Percentiles rank a stretch among this genome's conserved stretches.
These are phyloP conservation scores for Hortiboletus rubellus DNA, from an alignment of 1,284 basidiomycete species.

Conservation along the genomic window DNA sequence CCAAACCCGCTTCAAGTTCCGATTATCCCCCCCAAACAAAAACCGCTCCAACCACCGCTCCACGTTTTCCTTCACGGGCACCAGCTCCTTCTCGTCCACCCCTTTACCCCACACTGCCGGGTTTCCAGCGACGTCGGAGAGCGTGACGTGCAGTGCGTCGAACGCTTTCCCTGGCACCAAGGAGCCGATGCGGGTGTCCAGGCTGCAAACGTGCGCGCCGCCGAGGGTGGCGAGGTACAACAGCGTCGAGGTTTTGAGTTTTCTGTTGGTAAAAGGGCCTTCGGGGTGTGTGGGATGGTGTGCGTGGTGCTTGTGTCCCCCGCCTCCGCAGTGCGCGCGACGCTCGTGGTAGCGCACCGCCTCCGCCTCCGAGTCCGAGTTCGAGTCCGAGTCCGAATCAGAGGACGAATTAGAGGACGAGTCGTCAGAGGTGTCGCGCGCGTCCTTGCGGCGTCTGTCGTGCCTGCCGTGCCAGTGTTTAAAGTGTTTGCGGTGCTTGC, in stretches of 20 bases:
- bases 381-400: slow-evolving; percentile 1
- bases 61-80: slow-evolving; percentile 32
- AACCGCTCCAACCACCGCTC: slow-evolving; percentile 65
- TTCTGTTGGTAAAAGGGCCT: slow-evolving; percentile 52
- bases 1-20: slow-evolving; percentile 85
- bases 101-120: slow-evolving; percentile 59
- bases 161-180: slow-evolving; percentile 84
- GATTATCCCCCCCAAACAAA: slow-evolving; percentile 83
- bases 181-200: slow-evolving; percentile 70
- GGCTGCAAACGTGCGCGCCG: slow-evolving; percentile 79
- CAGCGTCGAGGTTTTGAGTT: slow-evolving; percentile 72
- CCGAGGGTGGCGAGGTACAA: slow-evolving; percentile 90
- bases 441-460: background rate
- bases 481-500: background rate
- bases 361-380: background rate
- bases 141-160: slow-evolving; percentile 78
- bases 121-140: slow-evolving; percentile 51
- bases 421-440: background rate
- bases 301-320: background rate
- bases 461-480: background rate
- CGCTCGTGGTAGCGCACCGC: background rate
- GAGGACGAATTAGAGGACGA: too few relatives aligned
- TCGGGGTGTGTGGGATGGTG: background rate
- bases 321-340: background rate
- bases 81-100: slow-evolving; percentile 6